Evolutionary conservation across 2,329 filamentous ascomycete species (phyloP).

Genomic region (Canariomyces notabilis): DNA sequence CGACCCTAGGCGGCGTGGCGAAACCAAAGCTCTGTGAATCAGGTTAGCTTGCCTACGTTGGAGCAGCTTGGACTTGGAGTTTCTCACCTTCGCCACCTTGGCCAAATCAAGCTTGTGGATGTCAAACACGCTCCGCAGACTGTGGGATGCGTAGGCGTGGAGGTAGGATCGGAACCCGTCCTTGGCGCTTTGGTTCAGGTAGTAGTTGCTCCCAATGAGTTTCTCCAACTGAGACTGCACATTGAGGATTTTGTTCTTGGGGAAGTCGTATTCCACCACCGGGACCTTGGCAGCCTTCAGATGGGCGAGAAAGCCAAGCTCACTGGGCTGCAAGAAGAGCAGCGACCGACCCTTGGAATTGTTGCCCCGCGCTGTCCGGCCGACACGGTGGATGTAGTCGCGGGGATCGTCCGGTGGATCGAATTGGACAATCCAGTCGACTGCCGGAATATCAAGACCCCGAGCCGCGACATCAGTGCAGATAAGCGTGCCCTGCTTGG

Average conservation of each 20-base stretch:
- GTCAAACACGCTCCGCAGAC: constrained; percentile 76
- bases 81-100: constrained; percentile 64
- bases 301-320: constrained; percentile 87
- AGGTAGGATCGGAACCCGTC: constrained; percentile 84
- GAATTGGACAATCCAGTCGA: constrained; percentile 96
- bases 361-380: constrained; percentile 82
- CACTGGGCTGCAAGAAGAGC: constrained; percentile 87
- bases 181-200: constrained; percentile 81
- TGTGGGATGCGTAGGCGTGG: constrained; percentile 89
- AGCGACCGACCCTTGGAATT: constrained; percentile 81
- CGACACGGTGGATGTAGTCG: constrained; percentile 93
- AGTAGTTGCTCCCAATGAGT: constrained; percentile 92
- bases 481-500: constrained; percentile 79
- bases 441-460: constrained; percentile 88
- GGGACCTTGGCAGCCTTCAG: constrained; percentile 89
- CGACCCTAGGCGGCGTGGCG: constrained; percentile 67
- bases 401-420: constrained; percentile 87
- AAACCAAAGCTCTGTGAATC: constrained; percentile 64
- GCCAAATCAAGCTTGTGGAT: constrained; percentile 75
- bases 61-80: background rate
- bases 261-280: constrained; percentile 94
- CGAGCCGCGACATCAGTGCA: constrained; percentile 95
- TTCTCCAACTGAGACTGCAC: constrained; percentile 90
- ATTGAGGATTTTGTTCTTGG: constrained; percentile 84
- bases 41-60: constrained; percentile 6